Evolutionary conservation across 306 rosid species (phyloP), one percentile per base, ranked within the genome.

Genomic region (Cicer bijugum): DNA sequence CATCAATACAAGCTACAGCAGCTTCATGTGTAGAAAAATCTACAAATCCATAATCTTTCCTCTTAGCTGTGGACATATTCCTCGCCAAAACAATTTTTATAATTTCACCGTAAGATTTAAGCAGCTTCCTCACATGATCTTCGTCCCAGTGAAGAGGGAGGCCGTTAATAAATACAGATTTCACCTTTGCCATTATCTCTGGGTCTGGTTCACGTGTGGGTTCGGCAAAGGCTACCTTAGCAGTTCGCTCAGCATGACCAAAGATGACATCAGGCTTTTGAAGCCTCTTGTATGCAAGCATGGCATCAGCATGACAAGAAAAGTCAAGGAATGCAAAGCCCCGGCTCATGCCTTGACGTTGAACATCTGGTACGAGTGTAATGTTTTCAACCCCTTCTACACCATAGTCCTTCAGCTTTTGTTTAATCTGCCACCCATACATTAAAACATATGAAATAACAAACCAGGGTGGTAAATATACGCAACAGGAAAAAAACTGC

Each of bases 161-260:
- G 61, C 91, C 87, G 57, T 91, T 91, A 75, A 91, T 78, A 84
- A 91, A 91, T 39, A 91, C 91, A 42, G 96, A 87, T 65, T 89
- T 89, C 81, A 89, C 96, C 72, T 88, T 89, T 19, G 97, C 89
- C 97, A 92, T 92, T 69, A 88, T 53, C 68, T 81, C 89, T 19
- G 89, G 92, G 72, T 84, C 88, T 35, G 90, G 91, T 69, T 89
- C 97, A 57, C 79, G 86, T 35, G 74, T 58, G 60, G 96, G 95
- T 82, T 89, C 96, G 57, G 93, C 92, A 88, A 92, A 92, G 66
- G 90, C 96, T 82, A 92, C 96, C 82, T 92, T 92, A 58, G 86
- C 96, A 35, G 92, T 86, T 82, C 93, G 84, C 84, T 92, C 97
- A 77, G 86, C 63, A 71, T 91, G 96, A 65, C 96, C 97, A 83